phyloP scores from a whole-genome alignment of 805 yeast species.

The Priceomyces haplophilus region DNA sequence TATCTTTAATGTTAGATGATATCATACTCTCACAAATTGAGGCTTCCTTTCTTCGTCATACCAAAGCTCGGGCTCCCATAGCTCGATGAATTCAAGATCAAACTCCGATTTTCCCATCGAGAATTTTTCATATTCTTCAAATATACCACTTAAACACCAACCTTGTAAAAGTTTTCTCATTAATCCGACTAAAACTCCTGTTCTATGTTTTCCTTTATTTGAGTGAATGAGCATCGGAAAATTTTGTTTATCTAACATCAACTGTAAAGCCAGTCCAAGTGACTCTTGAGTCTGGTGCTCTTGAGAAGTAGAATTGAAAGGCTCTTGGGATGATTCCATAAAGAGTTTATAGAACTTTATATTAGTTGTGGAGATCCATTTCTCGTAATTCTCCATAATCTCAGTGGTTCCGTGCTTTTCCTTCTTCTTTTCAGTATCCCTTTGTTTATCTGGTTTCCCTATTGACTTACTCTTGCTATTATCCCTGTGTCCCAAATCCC shows the following conservation, averaged over 20 bases:
- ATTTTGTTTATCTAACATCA: slow-evolving; percentile 61
- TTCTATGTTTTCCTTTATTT: slow-evolving; percentile 95
- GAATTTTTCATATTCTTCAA: slow-evolving; percentile 89
- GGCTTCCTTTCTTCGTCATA: slow-evolving; percentile 54
- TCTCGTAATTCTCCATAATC: slow-evolving; percentile 54
- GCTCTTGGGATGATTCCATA: slow-evolving; percentile 74
- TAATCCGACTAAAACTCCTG: slow-evolving; percentile 89
- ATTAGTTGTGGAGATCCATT: slow-evolving; percentile 57
- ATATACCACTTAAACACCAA: slow-evolving; percentile 90
- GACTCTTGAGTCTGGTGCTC: slow-evolving; percentile 40
- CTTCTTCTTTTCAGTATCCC: slow-evolving; percentile 18
- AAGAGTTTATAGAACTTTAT: slow-evolving; percentile 57
- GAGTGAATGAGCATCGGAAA: slow-evolving; percentile 90
- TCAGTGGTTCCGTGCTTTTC: slow-evolving; percentile 52
- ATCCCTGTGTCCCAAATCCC: slow-evolving; percentile 51
- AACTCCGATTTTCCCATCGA: slow-evolving; percentile 92
- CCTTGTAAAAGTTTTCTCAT: slow-evolving; percentile 84
- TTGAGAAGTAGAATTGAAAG: slow-evolving; percentile 56
- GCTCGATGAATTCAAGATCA: slow-evolving; percentile 86
- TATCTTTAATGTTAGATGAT: not conserved
- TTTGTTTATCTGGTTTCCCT: slow-evolving; percentile 8
- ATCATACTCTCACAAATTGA: slow-evolving; percentile 51
- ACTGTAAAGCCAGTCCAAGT: slow-evolving; percentile 52
- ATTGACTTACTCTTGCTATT: slow-evolving; percentile 14
- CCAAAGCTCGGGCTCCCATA: slow-evolving; percentile 62